Conservation (phyloP, 2,329 filamentous ascomycete species). For the Hypomyces rosellus region DNA sequence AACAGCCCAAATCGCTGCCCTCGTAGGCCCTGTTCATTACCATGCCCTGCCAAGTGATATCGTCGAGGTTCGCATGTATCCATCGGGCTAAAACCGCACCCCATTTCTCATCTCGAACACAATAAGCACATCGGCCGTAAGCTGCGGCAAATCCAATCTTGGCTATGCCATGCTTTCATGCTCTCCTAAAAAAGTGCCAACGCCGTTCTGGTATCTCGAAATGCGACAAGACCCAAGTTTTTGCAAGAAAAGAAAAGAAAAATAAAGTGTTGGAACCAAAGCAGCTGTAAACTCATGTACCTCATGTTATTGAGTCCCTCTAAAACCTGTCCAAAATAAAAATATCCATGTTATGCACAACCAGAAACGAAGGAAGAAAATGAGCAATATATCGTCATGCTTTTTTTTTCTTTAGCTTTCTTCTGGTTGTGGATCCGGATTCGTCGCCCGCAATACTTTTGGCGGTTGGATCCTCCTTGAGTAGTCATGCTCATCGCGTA, state of each 20-base stretch:
- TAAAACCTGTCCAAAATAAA: slow-evolving; percentile 18
- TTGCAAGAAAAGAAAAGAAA: neutral
- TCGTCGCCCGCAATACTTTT: slow-evolving; percentile 55
- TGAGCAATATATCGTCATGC: neutral
- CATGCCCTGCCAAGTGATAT: neutral
- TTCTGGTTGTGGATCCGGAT: slow-evolving; percentile 50
- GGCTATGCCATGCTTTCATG: slow-evolving; percentile 11
- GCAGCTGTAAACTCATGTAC: slow-evolving; percentile 25
- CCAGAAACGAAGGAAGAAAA: neutral
- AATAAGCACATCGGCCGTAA: neutral
- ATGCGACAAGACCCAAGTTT: slow-evolving; percentile 23
- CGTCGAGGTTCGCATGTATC: neutral
- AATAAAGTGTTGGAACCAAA: slow-evolving; percentile 12
- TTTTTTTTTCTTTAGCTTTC: neutral
- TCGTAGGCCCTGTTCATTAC: neutral
- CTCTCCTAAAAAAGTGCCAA: slow-evolving; percentile 24
- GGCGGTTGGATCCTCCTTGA: slow-evolving; percentile 52
- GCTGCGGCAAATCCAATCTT: neutral
- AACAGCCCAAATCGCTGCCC: neutral
- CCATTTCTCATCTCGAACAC: neutral
- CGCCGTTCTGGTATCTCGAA: slow-evolving; percentile 36
- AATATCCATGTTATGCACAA: slow-evolving; percentile 4
- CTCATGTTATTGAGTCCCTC: slow-evolving; percentile 24
- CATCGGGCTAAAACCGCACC: neutral
- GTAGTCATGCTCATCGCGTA: slow-evolving; percentile 61